A percentile compares a stretch with the other conserved stretches of the same genome.
phyloP scores from a whole-genome alignment of 2,329 filamentous ascomycete genomes.

The Nemania bipapillata region DNA sequence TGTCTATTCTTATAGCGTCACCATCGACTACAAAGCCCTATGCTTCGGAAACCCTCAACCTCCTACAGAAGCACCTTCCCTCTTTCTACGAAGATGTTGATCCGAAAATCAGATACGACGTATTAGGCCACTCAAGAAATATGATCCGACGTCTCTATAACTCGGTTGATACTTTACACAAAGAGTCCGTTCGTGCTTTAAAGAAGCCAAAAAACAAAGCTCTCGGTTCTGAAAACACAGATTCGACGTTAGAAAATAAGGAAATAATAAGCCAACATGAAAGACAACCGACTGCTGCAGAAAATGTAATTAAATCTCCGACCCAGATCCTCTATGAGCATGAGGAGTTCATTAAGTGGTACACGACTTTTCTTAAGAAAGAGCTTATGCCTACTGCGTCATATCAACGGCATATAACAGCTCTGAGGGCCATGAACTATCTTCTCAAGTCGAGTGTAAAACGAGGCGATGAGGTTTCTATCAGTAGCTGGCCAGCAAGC shows the following conservation, averaged over 20 bases:
- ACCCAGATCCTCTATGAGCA: conserved; percentile 61
- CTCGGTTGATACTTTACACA: conserved; percentile 66
- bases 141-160: conserved; percentile 80
- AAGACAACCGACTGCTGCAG: conserved; percentile 23
- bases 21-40: conserved; percentile 79
- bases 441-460: conserved; percentile 66
- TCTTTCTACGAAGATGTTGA: conserved; percentile 85
- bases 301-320: conserved; percentile 42
- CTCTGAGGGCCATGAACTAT: conserved; percentile 75
- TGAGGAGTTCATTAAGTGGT: conserved; percentile 77
- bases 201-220: conserved; percentile 49
- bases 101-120: conserved; percentile 84
- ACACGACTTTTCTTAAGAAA: conserved; percentile 73
- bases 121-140: conserved; percentile 77
- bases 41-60: conserved; percentile 67
- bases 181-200: conserved; percentile 49
- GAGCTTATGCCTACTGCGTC: conserved; percentile 85
- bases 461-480: conserved; percentile 59
- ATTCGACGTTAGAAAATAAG: background rate
- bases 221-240: background rate
- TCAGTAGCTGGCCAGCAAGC: conserved; percentile 55
- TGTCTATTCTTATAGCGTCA: conserved; percentile 82
- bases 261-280: background rate
- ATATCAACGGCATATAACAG: conserved; percentile 88
- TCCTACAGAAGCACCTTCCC: conserved; percentile 73